Conservation (phyloP, 2,329 filamentous ascomycete genomes). For the Trichoderma afroharzianum region DNA sequence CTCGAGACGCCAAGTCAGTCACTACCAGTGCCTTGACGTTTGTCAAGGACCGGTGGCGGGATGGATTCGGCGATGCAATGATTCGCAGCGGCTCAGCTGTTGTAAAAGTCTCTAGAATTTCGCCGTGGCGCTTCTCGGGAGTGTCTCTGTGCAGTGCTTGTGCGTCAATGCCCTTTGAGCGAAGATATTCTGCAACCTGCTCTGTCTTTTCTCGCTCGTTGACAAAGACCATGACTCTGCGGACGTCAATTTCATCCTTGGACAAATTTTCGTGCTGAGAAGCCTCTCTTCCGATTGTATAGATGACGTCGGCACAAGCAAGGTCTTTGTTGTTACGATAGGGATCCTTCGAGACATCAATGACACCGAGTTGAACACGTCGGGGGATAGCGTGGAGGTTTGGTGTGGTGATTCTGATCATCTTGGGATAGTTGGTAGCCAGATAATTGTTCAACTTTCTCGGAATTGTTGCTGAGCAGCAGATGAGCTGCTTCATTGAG, state of each 20-base stretch:
- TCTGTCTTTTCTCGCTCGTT: slow-evolving; percentile 90
- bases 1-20: slow-evolving; percentile 86
- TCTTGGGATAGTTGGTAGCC: slow-evolving; percentile 75
- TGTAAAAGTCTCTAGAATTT: slow-evolving; percentile 75
- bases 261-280: slow-evolving; percentile 53
- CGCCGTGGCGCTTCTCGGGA: slow-evolving; percentile 69
- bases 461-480: slow-evolving; percentile 96
- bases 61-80: slow-evolving; percentile 27
- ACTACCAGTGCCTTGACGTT: slow-evolving; percentile 91
- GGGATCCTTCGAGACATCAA: slow-evolving; percentile 88
- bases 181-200: slow-evolving; percentile 74
- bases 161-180: slow-evolving; percentile 83
- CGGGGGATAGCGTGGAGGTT: slow-evolving; percentile 95
- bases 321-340: slow-evolving; percentile 91
- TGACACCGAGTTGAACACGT: slow-evolving; percentile 86
- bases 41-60: slow-evolving; percentile 51
- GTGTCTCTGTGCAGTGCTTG: slow-evolving; percentile 82
- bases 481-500: slow-evolving; percentile 78
- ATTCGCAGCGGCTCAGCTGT: slow-evolving; percentile 40
- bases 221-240: slow-evolving; percentile 91
- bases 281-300: slow-evolving; percentile 80
- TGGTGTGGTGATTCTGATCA: slow-evolving; percentile 83
- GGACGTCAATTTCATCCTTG: slow-evolving; percentile 61
- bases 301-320: slow-evolving; percentile 92
- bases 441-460: slow-evolving; percentile 82